Conservation (phyloP, 2,329 filamentous ascomycete species). For the Penicillium sp. region DNA sequence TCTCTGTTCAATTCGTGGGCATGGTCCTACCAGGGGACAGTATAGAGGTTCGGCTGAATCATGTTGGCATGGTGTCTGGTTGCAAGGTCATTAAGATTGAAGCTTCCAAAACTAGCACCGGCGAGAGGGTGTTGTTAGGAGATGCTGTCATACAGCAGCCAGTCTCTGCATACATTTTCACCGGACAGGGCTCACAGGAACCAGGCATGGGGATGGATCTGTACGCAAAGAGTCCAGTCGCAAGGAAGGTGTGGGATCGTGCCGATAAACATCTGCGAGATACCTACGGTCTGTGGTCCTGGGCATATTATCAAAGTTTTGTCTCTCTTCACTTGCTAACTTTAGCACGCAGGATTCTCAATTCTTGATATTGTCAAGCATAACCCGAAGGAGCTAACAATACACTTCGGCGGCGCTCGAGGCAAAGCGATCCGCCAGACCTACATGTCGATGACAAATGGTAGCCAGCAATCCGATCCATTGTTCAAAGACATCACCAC, state of each 20-base stretch:
- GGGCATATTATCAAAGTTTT: neutral
- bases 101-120: constrained; percentile 87
- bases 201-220: constrained; percentile 99
- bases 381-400: constrained; percentile 97
- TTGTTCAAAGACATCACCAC: constrained; percentile 98
- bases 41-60: constrained; percentile 88
- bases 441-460: constrained; percentile 99
- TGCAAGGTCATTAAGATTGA: constrained; percentile 99
- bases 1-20: constrained; percentile 89
- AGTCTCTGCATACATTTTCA: constrained; percentile 94
- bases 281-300: constrained; percentile 66
- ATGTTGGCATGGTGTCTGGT: constrained; percentile 94
- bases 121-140: constrained; percentile 90
- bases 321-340: neutral
- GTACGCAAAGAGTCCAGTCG: constrained; percentile 86
- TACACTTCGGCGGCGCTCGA: constrained; percentile 93
- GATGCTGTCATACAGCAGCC: constrained; percentile 98
- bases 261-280: constrained; percentile 97
- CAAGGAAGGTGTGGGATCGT: constrained; percentile 94
- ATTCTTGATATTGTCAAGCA: constrained; percentile 99
- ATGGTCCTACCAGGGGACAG: constrained; percentile 98
- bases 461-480: constrained; percentile 92
- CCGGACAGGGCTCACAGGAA: constrained; percentile 95
- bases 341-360: constrained; percentile 55
- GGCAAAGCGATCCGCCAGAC: constrained; percentile 97